Evolutionary conservation across 2,329 filamentous ascomycete species (phyloP), one percentile per base, ranked within the genome.

Genomic region (Volutella citrinella): DNA sequence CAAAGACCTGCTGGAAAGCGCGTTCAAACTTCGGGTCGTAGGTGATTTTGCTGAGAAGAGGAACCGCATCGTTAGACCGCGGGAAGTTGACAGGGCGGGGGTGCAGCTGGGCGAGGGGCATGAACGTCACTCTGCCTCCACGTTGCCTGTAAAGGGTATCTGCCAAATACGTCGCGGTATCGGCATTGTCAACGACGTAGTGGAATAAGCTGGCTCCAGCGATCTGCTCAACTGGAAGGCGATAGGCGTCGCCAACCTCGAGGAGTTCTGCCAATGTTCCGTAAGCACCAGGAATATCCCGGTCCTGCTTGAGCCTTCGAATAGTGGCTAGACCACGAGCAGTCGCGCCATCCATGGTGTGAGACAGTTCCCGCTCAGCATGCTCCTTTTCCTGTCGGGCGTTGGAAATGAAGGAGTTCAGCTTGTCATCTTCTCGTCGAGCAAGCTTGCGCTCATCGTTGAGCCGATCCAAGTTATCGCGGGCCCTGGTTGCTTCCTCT

Each of bases 221-320:
- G 32, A 90, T 93, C 50, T 95, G 88, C 63, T 98, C 93, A 9
- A 94, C 84, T 3, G 93, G 88, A 10, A 90, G 80, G 41, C 89
- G 81, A 63, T 95, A 97, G 33, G 80, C 77, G 33, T 95, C 88
- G 38, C 74, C 79, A 30, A 95, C 88, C 34, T 89, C 80, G 51
- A 97, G 80, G n/a, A 98, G 76, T 59, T 98, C 94, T 5, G 91
- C 90, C 22, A 98, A 65, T 0, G 90, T 95, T 30, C 94, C 93
- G 57, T 95, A 94, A 3, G 93, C 88, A 17, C 93, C 93, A 2
- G 84, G 77, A 6, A 97, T 78, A 40, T 88, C 79, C 43, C 84
- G 72, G 48, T 94, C 82, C 29, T 80, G 76, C 63, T 89, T 91
- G 51, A 97, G 75, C 26, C 85, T 80, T 34, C 88, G 82, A 13